Evolutionary conservation across 169 alveolate genomes (phyloP).

Genomic region (Plasmodium knowlesi): DNA sequence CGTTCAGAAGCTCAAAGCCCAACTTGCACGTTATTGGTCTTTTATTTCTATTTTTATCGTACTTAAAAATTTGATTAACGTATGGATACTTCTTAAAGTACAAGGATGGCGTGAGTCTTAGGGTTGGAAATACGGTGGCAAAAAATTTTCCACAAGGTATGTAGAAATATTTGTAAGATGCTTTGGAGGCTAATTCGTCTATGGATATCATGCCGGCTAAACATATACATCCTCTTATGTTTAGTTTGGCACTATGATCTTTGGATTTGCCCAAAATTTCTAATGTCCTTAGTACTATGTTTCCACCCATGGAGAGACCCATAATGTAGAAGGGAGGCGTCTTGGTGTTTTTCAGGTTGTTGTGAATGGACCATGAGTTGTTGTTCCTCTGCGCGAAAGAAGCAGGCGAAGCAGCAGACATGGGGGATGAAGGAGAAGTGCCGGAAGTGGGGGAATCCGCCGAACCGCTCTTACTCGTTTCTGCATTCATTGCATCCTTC

Average conservation of each 20-base stretch:
- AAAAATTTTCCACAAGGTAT: slow-evolving; percentile 52
- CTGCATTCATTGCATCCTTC: not conserved
- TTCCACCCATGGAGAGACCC: slow-evolving; percentile 85
- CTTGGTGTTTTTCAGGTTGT: slow-evolving; percentile 18
- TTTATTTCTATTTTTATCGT: slow-evolving; percentile 68
- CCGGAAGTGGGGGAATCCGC: not conserved
- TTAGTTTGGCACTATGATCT: slow-evolving; percentile 27
- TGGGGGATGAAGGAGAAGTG: not conserved
- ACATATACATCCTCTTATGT: slow-evolving; percentile 79
- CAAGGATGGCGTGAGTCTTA: slow-evolving; percentile 24
- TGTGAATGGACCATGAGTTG: not conserved
- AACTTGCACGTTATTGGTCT: slow-evolving; percentile 65
- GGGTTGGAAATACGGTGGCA: slow-evolving; percentile 51
- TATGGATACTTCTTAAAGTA: slow-evolving; percentile 7
- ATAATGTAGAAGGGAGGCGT: slow-evolving; percentile 76
- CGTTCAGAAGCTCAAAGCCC: slow-evolving; percentile 73
- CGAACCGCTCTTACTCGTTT: not conserved
- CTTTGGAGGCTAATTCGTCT: slow-evolving; percentile 21
- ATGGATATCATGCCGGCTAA: slow-evolving; percentile 82
- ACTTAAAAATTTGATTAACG: not conserved
- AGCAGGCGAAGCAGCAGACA: not conserved
- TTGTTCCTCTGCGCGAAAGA: not conserved
- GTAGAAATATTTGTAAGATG: slow-evolving; percentile 36
- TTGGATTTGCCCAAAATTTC: slow-evolving; percentile 65
- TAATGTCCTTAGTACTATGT: slow-evolving; percentile 75